Conservation (phyloP, 495 filamentous ascomycete species). For the Aspergillus sparsus region DNA sequence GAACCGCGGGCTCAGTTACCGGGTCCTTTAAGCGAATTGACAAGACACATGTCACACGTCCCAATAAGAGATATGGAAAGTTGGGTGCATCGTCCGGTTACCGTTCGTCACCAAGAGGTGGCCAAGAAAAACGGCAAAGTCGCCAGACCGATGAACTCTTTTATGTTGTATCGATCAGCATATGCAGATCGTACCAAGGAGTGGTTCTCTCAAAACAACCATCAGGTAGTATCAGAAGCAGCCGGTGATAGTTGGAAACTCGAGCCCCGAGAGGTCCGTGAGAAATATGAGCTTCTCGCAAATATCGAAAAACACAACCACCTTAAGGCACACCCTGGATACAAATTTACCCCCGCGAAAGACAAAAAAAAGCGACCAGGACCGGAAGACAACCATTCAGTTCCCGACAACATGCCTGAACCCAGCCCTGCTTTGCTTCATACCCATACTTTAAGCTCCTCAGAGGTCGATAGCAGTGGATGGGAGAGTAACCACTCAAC, state of each 20-base stretch:
- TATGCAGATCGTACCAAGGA: slow-evolving; percentile 84
- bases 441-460: slow-evolving; percentile 29
- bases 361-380: slow-evolving; percentile 52
- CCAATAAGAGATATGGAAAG: slow-evolving; percentile 77
- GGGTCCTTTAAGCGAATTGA: slow-evolving; percentile 76
- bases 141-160: slow-evolving; percentile 94
- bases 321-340: slow-evolving; percentile 80
- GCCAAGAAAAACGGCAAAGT: slow-evolving; percentile 75
- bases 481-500: slow-evolving; percentile 37
- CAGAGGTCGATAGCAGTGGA: slow-evolving; percentile 31
- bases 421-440: slow-evolving; percentile 29
- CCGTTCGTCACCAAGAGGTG: slow-evolving; percentile 66
- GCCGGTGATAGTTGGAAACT: slow-evolving; percentile 84
- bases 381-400: slow-evolving; percentile 35
- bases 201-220: slow-evolving; percentile 85
- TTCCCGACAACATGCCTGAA: slow-evolving; percentile 21
- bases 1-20: slow-evolving; percentile 12
- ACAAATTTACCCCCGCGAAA: slow-evolving; percentile 93
- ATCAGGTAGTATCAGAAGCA: slow-evolving; percentile 86
- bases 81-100: slow-evolving; percentile 72
- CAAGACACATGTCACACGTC: slow-evolving; percentile 61
- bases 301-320: slow-evolving; percentile 85
- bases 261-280: slow-evolving; percentile 68
- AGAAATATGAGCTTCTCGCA: slow-evolving; percentile 80
- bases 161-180: slow-evolving; percentile 96